Evolutionary conservation across 345 rosid species (phyloP).

Genomic region (Linum usitatissimum): DNA sequence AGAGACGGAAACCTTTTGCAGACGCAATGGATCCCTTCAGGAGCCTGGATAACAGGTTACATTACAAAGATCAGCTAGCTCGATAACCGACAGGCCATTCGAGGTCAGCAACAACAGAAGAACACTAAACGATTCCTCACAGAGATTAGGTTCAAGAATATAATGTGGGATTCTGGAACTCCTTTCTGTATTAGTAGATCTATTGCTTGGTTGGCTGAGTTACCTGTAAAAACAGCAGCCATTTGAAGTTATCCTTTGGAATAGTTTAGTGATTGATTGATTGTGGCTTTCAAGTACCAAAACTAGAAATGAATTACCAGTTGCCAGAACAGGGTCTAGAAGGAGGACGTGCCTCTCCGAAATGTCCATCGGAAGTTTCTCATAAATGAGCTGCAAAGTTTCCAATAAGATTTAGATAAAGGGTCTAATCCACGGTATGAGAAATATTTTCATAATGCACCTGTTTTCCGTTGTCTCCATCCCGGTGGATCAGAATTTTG

Average conservation of each 20-base stretch:
- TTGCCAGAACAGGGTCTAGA: constrained; percentile 89
- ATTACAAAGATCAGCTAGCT: not conserved
- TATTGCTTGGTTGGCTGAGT: constrained; percentile 91
- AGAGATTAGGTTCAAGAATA: constrained; percentile 86
- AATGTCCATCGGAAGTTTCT: constrained; percentile 94
- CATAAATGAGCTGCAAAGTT: constrained; percentile 71
- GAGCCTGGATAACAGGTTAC: constrained; percentile 44
- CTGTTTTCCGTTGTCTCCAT: constrained; percentile 93
- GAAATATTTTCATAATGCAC: constrained; percentile 18
- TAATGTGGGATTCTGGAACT: constrained; percentile 93
- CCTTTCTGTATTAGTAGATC: constrained; percentile 79
- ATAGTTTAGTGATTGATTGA: too few relatives aligned
- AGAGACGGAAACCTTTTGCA: not conserved
- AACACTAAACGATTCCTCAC: constrained; percentile 29
- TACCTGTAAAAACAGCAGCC: constrained; percentile 37
- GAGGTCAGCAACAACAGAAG: not conserved
- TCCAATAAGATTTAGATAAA: not conserved
- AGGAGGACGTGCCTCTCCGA: constrained; percentile 96
- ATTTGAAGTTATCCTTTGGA: not conserved
- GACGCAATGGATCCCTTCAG: constrained; percentile 73
- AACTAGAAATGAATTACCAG: constrained; percentile 38
- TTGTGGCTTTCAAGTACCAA: not conserved
- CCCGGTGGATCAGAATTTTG: constrained; percentile 92
- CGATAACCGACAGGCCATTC: too few relatives aligned
- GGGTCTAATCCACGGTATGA: not conserved